Evolutionary conservation across 495 filamentous ascomycete species (phyloP).

Genomic region (Penicillium maclennaniae): DNA sequence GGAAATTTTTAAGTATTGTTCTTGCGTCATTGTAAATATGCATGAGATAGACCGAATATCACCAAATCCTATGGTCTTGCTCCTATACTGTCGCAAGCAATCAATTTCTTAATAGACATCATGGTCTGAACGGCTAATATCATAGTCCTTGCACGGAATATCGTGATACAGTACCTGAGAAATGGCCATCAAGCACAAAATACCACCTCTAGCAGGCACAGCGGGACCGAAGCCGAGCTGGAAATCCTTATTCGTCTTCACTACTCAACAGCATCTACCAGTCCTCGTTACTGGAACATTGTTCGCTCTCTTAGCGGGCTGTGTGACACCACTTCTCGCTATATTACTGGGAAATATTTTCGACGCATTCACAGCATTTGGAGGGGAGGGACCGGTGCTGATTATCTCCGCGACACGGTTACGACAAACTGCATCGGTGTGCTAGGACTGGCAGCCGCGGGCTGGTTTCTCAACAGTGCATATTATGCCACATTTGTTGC

Average conservation of each 20-base stretch:
- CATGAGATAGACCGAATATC: not conserved
- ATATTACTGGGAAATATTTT: slow-evolving; percentile 76
- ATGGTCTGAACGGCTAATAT: not conserved
- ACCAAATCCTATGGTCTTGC: not conserved
- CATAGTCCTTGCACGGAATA: not conserved
- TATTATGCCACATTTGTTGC: slow-evolving; percentile 67
- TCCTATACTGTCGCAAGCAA: not conserved
- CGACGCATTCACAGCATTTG: slow-evolving; percentile 62
- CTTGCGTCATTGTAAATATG: not conserved
- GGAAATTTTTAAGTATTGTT: slow-evolving; percentile 16
- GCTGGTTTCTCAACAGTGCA: slow-evolving; percentile 60
- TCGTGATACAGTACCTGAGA: not conserved
- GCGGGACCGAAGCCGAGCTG: slow-evolving; percentile 29
- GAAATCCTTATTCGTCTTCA: slow-evolving; percentile 69
- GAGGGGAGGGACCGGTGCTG: slow-evolving; percentile 47
- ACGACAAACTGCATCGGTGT: slow-evolving; percentile 57
- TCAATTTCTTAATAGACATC: not conserved
- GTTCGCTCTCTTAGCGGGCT: slow-evolving; percentile 57
- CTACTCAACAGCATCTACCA: slow-evolving; percentile 55
- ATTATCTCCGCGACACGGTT: slow-evolving; percentile 52
- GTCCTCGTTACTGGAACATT: slow-evolving; percentile 49
- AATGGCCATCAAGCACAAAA: slow-evolving; percentile 4
- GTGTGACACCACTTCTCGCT: slow-evolving; percentile 60
- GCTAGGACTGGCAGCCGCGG: slow-evolving; percentile 53
- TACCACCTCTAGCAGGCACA: not conserved